phyloP scores from a whole-genome alignment of 352 stramenopile species.

The Globisporangium parvum region DNA sequence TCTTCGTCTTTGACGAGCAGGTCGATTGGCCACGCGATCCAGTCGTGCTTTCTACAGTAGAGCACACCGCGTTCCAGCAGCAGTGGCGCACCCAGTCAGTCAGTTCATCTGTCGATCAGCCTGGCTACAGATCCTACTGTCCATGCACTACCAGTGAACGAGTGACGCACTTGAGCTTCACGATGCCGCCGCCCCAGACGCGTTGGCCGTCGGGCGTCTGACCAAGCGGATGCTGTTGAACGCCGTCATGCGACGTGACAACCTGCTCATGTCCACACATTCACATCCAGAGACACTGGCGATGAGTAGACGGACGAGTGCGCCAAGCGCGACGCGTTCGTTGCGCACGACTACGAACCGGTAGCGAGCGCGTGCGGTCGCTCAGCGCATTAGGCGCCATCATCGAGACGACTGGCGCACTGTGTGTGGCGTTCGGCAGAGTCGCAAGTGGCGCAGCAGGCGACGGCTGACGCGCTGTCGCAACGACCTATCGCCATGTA shows the following conservation, averaged over 20 bases:
- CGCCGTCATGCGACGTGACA: constrained; percentile 27
- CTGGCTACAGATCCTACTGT: not conserved
- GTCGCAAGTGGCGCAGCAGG: no score
- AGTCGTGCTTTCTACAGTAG: constrained; percentile 28
- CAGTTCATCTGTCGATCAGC: not conserved
- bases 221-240: constrained; percentile 48
- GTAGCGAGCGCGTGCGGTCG: no score
- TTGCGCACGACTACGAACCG: not conserved
- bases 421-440: no score
- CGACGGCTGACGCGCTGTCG: no score
- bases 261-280: constrained; percentile 1
- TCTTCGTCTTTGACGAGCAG: constrained; percentile 42
- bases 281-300: no score
- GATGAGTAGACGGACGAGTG: no score
- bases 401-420: no score
- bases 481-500: no score
- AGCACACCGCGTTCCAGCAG: not conserved
- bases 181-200: constrained; percentile 63
- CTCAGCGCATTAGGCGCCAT: no score
- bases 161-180: constrained; percentile 32
- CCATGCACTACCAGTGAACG: no score
- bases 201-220: constrained; percentile 33
- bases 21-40: constrained; percentile 56
- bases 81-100: not conserved
- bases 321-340: no score